A percentile compares a stretch with the other conserved stretches of the same genome.
phyloP scores from a whole-genome alignment of 73 alveolate species.

The Symbiodinium pilosum region DNA sequence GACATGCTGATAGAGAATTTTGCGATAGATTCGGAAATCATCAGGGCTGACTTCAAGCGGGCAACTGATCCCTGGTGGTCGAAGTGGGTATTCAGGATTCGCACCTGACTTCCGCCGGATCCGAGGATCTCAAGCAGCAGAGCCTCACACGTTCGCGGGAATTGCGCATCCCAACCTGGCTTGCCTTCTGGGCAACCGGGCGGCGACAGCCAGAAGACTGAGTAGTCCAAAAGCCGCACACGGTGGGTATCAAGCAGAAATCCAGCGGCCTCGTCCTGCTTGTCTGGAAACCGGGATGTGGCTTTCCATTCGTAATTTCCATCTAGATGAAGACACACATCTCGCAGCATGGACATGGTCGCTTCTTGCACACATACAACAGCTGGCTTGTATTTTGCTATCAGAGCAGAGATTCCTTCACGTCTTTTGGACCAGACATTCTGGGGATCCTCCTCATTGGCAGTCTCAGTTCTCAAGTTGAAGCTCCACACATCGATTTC shows the following conservation, averaged over 20 bases:
- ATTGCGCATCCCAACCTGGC: slow-evolving; percentile 67
- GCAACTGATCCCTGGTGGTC: slow-evolving; percentile 72
- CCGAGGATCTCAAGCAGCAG: background rate
- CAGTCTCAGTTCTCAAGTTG: slow-evolving; percentile 74
- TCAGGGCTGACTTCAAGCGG: slow-evolving; percentile 42
- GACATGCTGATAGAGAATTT: background rate
- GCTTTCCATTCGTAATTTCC: slow-evolving; percentile 61
- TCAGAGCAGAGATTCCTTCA: slow-evolving; percentile 33
- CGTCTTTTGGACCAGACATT: slow-evolving; percentile 53
- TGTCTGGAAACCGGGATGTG: slow-evolving; percentile 36
- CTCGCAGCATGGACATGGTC: slow-evolving; percentile 36
- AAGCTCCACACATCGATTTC: slow-evolving; percentile 88
- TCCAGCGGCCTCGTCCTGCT: slow-evolving; percentile 56
- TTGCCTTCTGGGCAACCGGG: slow-evolving; percentile 18
- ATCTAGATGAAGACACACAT: background rate
- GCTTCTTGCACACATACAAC: slow-evolving; percentile 86
- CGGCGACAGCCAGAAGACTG: slow-evolving; percentile 44
- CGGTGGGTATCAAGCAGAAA: slow-evolving; percentile 25
- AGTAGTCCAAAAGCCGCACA: slow-evolving; percentile 13
- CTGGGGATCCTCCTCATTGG: slow-evolving; percentile 29
- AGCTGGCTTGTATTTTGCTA: slow-evolving; percentile 23
- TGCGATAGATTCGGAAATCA: slow-evolving; percentile 10
- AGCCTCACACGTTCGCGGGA: slow-evolving; percentile 69
- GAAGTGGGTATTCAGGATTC: slow-evolving; percentile 86
- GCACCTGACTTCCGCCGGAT: background rate